These are phyloP conservation scores for Leucocoprinus leucothites DNA, from an alignment of 768 basidiomycete genomes.

Conservation along the genomic window DNA sequence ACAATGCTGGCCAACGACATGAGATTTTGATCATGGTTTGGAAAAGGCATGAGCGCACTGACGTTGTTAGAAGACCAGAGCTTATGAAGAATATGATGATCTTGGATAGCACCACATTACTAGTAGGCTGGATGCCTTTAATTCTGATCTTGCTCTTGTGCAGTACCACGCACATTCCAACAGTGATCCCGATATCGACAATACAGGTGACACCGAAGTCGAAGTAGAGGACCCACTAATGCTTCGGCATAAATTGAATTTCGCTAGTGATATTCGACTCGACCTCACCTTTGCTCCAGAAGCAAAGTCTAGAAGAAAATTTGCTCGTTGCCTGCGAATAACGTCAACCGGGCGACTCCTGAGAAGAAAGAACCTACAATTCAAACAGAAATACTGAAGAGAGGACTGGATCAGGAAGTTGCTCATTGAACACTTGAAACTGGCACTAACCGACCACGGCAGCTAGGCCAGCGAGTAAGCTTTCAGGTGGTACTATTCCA, in stretches of 20 bases:
- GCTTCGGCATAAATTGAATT: background rate
- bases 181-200: constrained; percentile 10
- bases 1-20: background rate
- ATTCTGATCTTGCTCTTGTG: constrained; percentile 7
- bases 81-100: constrained; percentile 12
- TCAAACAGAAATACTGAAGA: constrained; percentile 5
- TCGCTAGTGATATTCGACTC: background rate
- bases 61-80: constrained; percentile 10
- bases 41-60: background rate
- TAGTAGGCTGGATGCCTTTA: constrained; percentile 1
- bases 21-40: background rate
- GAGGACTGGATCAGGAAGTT: background rate
- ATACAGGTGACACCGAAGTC: constrained; percentile 5
- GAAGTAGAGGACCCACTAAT: constrained; percentile 10
- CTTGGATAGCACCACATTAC: constrained; percentile 10
- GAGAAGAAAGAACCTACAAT: background rate
- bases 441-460: constrained; percentile 7
- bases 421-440: background rate
- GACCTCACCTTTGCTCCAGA: background rate
- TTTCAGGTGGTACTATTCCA: too few relatives aligned
- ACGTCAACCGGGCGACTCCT: background rate
- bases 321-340: background rate
- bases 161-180: constrained; percentile 6
- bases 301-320: constrained; percentile 6
- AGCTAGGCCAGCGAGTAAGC: background rate